Base-by-base conservation (phyloP, 1,284 basidiomycete genomes). In the Irpex rosettiformis region DNA sequence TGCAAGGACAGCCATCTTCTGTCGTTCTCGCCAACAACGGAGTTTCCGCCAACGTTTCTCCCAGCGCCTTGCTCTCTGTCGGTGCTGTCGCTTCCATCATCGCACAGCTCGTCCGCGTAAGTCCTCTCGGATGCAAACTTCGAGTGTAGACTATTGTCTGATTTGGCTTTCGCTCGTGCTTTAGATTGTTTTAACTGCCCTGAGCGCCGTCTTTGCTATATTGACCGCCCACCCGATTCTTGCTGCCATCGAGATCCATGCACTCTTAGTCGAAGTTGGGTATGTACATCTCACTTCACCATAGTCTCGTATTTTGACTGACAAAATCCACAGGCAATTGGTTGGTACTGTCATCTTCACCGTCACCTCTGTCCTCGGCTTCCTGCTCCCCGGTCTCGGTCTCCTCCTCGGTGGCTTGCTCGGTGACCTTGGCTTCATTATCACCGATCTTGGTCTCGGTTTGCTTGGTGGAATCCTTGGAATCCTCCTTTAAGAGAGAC, bases 141-240 rank as follows among this genome's bases (percentile, higher is more conserved):
- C 22, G 8, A 8, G 33, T 27, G 3, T 21, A 4, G 24, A 18
- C 48, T 18, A 1, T 10, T 18, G 45, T 45, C 52, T 18, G 37
- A 37, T n/a, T n/a, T 2, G 30, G 72, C 68, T 54, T 16, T 40
- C 43, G 2, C 1, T 5, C 8, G 43, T 5, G 8, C 2, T 51
- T 3, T 52, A 69, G 69, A 52, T 76, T 21, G 62, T 79, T 52
- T 69, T 78, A 62, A 58, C 54, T 13, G 76, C 75, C 21, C 62
- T 77, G 52, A 69, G 66, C 27, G 66, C 66, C 27, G 71, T 78
- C 53, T 65, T 79, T 27, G 64, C 68, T 22, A 58, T 77, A 22
- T 70, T 73, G 28, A 65, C 61, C 21, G 48, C 48, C 27, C 48
- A 51, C 48, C 48, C 48, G 43, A 55, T 59, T n/a, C 63, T 65